A percentile compares a stretch with the other conserved stretches of the same genome.
Conservation (phyloP, 2,329 filamentous ascomycete genomes). For the Blumeriella jaapii region DNA sequence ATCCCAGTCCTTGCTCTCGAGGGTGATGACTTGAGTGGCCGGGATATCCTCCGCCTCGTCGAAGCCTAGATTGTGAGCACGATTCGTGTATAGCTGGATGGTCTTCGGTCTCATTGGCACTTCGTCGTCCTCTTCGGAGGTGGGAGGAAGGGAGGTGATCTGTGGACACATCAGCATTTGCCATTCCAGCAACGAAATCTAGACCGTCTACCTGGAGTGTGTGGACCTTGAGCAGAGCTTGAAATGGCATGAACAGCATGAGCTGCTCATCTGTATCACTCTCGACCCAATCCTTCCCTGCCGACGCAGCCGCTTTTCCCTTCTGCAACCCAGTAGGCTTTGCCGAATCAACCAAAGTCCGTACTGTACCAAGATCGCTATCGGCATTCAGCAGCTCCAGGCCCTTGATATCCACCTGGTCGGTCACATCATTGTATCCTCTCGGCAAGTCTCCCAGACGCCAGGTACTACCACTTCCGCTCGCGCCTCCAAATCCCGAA, state of each 20-base stretch:
- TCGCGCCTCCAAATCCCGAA: constrained; percentile 20
- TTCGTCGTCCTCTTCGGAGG: constrained; percentile 56
- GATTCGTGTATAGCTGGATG: constrained; percentile 79
- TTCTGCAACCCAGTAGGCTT: constrained; percentile 55
- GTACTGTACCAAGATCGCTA: constrained; percentile 59
- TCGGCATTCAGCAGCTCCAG: constrained; percentile 84
- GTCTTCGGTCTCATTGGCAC: constrained; percentile 69
- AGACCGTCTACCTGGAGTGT: constrained; percentile 49
- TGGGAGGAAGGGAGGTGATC: constrained; percentile 68
- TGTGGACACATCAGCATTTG: constrained; percentile 30
- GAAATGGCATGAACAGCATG: constrained; percentile 85
- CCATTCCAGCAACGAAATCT: neutral
- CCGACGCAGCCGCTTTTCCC: constrained; percentile 37
- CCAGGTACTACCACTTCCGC: constrained; percentile 48
- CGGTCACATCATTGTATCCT: constrained; percentile 74
- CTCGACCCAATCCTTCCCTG: constrained; percentile 73
- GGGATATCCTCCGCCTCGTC: constrained; percentile 84
- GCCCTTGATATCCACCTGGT: constrained; percentile 66
- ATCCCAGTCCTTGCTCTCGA: constrained; percentile 73
- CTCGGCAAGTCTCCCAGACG: constrained; percentile 62
- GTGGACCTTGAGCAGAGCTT: constrained; percentile 79
- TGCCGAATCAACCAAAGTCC: constrained; percentile 57
- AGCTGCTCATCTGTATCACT: constrained; percentile 96
- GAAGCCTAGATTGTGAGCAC: constrained; percentile 82
- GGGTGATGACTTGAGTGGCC: constrained; percentile 67